phyloP scores from a whole-genome alignment of 2,329 filamentous ascomycete genomes.

The Acrodontium crateriforme region DNA sequence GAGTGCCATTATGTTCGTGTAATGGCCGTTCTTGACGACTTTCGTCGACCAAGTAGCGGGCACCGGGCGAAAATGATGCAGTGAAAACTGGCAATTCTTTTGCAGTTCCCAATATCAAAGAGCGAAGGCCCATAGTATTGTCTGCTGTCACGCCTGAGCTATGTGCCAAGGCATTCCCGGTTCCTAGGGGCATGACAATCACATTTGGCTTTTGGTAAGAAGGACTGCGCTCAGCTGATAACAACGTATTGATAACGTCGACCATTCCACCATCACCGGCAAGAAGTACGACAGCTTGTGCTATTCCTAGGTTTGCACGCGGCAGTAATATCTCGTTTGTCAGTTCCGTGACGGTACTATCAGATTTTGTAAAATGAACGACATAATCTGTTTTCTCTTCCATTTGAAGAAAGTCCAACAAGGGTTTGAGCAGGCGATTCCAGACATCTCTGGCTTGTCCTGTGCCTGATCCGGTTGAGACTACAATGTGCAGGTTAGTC shows the following conservation, averaged over 20 bases:
- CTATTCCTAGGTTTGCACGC: slow-evolving; percentile 32
- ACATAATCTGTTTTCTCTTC: slow-evolving; percentile 26
- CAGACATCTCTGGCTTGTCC: slow-evolving; percentile 27
- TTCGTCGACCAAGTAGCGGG: slow-evolving; percentile 30
- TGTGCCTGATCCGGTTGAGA: slow-evolving; percentile 33
- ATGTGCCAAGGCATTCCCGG: slow-evolving; percentile 36
- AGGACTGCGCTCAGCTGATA: slow-evolving; percentile 18
- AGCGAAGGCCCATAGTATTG: slow-evolving; percentile 28
- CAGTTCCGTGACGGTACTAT: slow-evolving; percentile 51
- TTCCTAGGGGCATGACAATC: slow-evolving; percentile 39
- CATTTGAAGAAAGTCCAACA: slow-evolving; percentile 30
- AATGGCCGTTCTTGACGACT: slow-evolving; percentile 28
- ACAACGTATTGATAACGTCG: slow-evolving; percentile 62
- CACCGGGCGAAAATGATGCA: slow-evolving; percentile 31
- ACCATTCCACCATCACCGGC: slow-evolving; percentile 80
- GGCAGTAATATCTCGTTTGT: slow-evolving; percentile 37
- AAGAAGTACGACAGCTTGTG: slow-evolving; percentile 58
- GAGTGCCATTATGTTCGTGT: slow-evolving; percentile 15
- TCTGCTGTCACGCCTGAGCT: slow-evolving; percentile 26
- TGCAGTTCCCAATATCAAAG: slow-evolving; percentile 22
- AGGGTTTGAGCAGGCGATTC: slow-evolving; percentile 23
- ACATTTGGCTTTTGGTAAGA: slow-evolving; percentile 40
- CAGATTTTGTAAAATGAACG: slow-evolving; percentile 49
- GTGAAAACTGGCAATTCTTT: slow-evolving; percentile 30
- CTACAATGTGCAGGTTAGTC: slow-evolving; percentile 31